Conservation (phyloP, 2,329 filamentous ascomycete genomes). For the Fusarium denticulatum region DNA sequence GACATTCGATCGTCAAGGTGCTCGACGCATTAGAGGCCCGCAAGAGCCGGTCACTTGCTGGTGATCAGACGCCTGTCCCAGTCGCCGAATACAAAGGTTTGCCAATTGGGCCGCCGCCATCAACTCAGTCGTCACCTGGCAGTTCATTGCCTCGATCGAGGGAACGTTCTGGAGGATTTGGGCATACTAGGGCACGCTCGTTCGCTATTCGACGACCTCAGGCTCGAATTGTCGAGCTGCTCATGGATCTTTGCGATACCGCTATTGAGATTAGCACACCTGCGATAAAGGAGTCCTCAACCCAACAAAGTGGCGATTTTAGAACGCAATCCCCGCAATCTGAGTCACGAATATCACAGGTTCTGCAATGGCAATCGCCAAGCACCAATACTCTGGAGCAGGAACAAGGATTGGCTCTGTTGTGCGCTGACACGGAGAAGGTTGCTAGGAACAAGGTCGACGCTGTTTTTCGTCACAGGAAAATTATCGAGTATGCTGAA, state of each 20-base stretch:
- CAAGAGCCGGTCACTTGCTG: conserved; percentile 69
- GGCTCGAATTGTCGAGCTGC: conserved; percentile 90
- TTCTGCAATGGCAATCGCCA: conserved; percentile 95
- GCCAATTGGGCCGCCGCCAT: conserved; percentile 80
- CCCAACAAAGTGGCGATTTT: conserved; percentile 75
- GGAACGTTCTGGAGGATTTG: conserved; percentile 78
- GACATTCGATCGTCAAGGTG: conserved; percentile 93
- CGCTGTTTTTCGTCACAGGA: conserved; percentile 87
- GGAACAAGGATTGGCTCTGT: conserved; percentile 84
- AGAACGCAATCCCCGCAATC: conserved; percentile 96
- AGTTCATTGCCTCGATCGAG: conserved; percentile 77
- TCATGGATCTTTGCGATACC: conserved; percentile 95
- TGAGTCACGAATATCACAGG: conserved; percentile 92
- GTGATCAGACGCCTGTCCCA: conserved; percentile 62
- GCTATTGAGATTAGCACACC: conserved; percentile 94
- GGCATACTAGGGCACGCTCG: conserved; percentile 83
- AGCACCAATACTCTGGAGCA: conserved; percentile 91
- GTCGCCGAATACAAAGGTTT: conserved; percentile 88
- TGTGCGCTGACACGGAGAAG: conserved; percentile 91
- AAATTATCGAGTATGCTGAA: conserved; percentile 95
- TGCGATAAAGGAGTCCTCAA: conserved; percentile 84
- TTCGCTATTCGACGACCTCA: conserved; percentile 92
- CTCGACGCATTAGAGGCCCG: conserved; percentile 89
- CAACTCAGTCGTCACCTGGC: conserved; percentile 76
- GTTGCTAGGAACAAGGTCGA: conserved; percentile 90